Evolutionary conservation across 345 rosid species (phyloP), one percentile per base, ranked within the genome.

Genomic region (Citrus australasica): DNA sequence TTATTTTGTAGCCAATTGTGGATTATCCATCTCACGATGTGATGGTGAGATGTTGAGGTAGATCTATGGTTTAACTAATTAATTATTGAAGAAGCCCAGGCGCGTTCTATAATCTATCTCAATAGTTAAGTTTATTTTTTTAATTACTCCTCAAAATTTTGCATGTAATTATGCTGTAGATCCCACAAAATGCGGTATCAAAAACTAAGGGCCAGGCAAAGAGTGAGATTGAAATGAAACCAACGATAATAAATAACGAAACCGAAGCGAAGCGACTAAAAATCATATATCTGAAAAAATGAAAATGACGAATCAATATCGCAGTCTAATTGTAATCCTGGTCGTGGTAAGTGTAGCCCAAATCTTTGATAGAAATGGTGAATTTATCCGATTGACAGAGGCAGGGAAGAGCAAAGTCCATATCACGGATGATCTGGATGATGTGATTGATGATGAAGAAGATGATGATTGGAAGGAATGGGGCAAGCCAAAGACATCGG

Each of bases 401-500:
- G 93, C 90, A 37, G 90, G 87, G 62, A 80, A 89, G 82, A 85
- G 91, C 53, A 85, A 85, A 84, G 70, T 96, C 81, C 94, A 92
- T 86, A 85, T 95, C 77, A 63, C 92, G 72, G 98, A 96, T 81
- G 97, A 96, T 80, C 95, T 96, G 55, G 89, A 92, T 64, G 97
- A 91, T 86, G 91, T 96, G 1, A 79, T 92, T 27, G 97, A 96
- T 83, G 91, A 89, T 9, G 98, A 94, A 83, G 98, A 96, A 87
- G 98, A 96, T 82, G 98, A 94, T 5, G 82, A 84, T 59, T 96
- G 99, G 99, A 92, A 87, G 82, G 89, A 87, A 67, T 96, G 98
- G 99, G 99, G 99, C 16, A 86, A 85, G 79, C 86, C 77, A 79
- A 74, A 89, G 48, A 9, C 79, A 10, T 60, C 81, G 24, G 62